These are phyloP conservation scores for Starmera quercuum DNA, from an alignment of 805 yeast species.

Conservation along the genomic window DNA sequence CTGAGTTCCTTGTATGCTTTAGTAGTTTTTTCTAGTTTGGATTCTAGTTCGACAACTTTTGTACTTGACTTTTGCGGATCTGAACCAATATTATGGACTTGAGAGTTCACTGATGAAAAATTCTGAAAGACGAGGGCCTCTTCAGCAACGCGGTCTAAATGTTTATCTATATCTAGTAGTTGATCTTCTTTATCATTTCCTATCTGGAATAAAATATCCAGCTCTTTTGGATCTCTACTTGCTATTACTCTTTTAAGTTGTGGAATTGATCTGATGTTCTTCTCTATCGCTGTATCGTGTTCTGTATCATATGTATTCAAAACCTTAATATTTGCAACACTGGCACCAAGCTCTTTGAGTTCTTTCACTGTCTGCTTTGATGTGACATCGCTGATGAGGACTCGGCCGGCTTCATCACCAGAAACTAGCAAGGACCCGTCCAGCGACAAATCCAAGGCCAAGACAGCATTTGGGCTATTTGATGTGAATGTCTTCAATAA, in stretches of 20 bases:
- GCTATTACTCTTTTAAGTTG: constrained; percentile 53
- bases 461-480: constrained; percentile 36
- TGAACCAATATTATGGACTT: constrained; percentile 21
- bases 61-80: constrained; percentile 16
- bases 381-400: constrained; percentile 58
- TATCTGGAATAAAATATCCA: constrained; percentile 32
- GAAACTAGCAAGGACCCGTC: constrained; percentile 70
- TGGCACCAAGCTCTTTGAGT: constrained; percentile 25
- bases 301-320: constrained; percentile 7
- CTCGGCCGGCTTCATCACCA: constrained; percentile 68
- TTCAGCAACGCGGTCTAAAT: constrained; percentile 38
- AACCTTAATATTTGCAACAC: constrained; percentile 8
- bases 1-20: constrained; percentile 53
- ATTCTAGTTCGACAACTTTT: constrained; percentile 31
- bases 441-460: constrained; percentile 50
- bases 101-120: constrained; percentile 31
- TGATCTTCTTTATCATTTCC: constrained; percentile 15
- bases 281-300: constrained; percentile 8
- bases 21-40: constrained; percentile 41
- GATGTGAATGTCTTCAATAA: constrained; percentile 44
- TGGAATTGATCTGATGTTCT: constrained; percentile 39
- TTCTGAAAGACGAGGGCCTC: constrained; percentile 49
- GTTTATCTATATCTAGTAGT: constrained; percentile 35
- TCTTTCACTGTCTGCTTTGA: constrained; percentile 62
- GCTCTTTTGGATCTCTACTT: constrained; percentile 32